phyloP scores from a whole-genome alignment of 768 basidiomycete species.

The Coprinellus micaceus region DNA sequence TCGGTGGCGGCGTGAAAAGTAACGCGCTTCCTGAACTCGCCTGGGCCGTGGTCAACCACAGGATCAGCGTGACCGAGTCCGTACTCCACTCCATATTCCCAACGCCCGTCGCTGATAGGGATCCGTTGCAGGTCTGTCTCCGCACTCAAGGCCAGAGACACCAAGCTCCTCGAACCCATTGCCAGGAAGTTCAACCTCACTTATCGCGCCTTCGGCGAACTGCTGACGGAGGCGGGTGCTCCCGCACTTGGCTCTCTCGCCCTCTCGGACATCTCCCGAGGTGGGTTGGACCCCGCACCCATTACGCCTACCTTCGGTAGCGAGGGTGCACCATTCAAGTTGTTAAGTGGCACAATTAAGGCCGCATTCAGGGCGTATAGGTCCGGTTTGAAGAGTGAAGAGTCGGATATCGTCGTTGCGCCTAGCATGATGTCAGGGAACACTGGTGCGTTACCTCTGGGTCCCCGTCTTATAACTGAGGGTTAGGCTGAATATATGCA shows the following conservation, averaged over 20 bases:
- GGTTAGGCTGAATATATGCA: slow-evolving; percentile 17
- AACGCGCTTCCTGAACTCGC: slow-evolving; percentile 80
- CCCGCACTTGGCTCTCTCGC: slow-evolving; percentile 43
- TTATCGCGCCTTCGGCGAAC: slow-evolving; percentile 52
- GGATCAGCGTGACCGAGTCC: slow-evolving; percentile 59
- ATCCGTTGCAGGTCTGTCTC: slow-evolving; percentile 35
- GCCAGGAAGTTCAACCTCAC: slow-evolving; percentile 55
- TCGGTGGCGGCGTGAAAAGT: slow-evolving; percentile 64
- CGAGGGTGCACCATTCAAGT: slow-evolving; percentile 41
- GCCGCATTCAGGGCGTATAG: slow-evolving; percentile 50
- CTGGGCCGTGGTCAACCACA: slow-evolving; percentile 68
- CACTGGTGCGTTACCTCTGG: slow-evolving; percentile 37
- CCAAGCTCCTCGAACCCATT: slow-evolving; percentile 41
- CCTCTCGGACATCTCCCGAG: slow-evolving; percentile 47
- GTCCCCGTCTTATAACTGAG: neutral
- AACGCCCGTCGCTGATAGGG: neutral
- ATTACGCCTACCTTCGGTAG: slow-evolving; percentile 45
- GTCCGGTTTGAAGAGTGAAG: neutral
- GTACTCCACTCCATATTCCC: slow-evolving; percentile 10
- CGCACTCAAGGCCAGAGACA: slow-evolving; percentile 43
- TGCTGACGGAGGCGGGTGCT: slow-evolving; percentile 22
- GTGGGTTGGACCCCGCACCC: slow-evolving; percentile 64
- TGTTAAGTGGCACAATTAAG: slow-evolving; percentile 65
- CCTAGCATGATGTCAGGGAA: slow-evolving; percentile 61
- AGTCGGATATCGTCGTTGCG: slow-evolving; percentile 33